These are phyloP conservation scores for Trypethelium eluteriae DNA, from an alignment of 495 filamentous ascomycete species.

Conservation along the genomic window DNA sequence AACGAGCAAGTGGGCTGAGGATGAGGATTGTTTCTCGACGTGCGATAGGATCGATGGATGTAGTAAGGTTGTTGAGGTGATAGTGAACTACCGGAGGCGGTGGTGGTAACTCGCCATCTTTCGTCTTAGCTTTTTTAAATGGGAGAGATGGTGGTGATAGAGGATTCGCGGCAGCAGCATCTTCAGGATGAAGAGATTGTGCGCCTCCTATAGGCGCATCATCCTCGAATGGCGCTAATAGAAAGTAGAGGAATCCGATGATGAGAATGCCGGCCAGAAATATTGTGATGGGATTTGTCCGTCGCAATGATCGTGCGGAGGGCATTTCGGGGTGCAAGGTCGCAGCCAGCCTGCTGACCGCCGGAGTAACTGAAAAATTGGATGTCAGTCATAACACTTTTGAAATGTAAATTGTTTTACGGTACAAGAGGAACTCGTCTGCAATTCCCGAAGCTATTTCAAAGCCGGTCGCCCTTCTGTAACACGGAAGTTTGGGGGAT, in stretches of 20 bases:
- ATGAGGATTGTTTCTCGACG: slow-evolving; percentile 84
- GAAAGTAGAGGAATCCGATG: slow-evolving; percentile 58
- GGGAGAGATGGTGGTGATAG: slow-evolving; percentile 78
- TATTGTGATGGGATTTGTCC: slow-evolving; percentile 58
- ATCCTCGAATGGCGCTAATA: slow-evolving; percentile 14
- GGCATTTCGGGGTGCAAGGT: slow-evolving; percentile 19
- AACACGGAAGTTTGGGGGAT: not conserved
- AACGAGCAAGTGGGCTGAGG: slow-evolving; percentile 83
- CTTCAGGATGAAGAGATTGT: slow-evolving; percentile 33
- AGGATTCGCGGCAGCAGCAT: slow-evolving; percentile 58
- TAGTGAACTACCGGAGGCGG: slow-evolving; percentile 91
- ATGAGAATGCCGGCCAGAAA: slow-evolving; percentile 52
- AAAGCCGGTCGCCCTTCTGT: not conserved
- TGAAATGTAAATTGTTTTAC: too few relatives aligned
- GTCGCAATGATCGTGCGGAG: slow-evolving; percentile 25
- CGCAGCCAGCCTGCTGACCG: slow-evolving; percentile 11
- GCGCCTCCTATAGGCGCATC: slow-evolving; percentile 4
- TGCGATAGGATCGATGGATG: slow-evolving; percentile 58
- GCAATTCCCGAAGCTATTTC: not conserved
- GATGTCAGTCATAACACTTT: not conserved
- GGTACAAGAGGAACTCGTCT: not conserved
- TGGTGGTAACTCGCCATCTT: slow-evolving; percentile 43
- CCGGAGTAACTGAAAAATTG: not conserved
- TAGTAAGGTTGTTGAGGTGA: slow-evolving; percentile 86
- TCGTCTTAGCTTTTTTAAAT: slow-evolving; percentile 59